Evolutionary conservation across 495 filamentous ascomycete genomes (phyloP), one percentile per base, ranked within the genome.

Genomic region (Penicillium cinerascens): DNA sequence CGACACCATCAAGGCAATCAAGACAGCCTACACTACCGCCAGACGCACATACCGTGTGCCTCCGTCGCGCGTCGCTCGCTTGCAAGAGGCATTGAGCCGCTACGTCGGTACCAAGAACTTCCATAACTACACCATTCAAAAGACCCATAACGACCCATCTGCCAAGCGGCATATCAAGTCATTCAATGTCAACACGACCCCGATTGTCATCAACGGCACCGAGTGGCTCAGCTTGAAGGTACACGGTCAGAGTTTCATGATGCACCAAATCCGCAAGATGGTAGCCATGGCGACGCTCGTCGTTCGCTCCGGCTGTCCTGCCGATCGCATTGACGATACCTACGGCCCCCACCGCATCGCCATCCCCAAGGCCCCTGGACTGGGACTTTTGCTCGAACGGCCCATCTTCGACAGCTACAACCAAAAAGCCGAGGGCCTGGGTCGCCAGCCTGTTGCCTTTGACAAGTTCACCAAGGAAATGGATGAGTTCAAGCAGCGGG

Each of bases 231-330:
- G 87, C 22, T 76, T 97, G 48, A 95, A 95, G 59, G 89, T 98
- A 16, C 95, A 97, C 68, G 93, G 93, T 0, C 93, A 98, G 70
- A 91, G 86, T 52, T 98, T 98, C 78, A 98, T 98, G 93, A 98
- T 98, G 93, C 93, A 98, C 67, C 93, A 98, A 70, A 98, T 98
- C 68, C 87, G 93, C 52, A 97, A 96, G 70, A 98, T 98, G 93
- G 88, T 98, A 15, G 88, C 86, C 54, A 91, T 97, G 90, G 88
- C 84, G 35, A 78, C 90, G 8, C 80, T 98, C 49, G 74, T 91
- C 4, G 85, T 92, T 2, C 83, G 93, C 38, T 90, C 87, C 67
- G 95, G 91, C 39, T 83, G 84, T 37, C 77, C 83, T 11, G 75
- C 84, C 18, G 66, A 72, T 3, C 77, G 82, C 25, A 89, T 97